phyloP scores from a whole-genome alignment of 1,139 yeast genomes.

The Kluyveromyces marxianus region DNA sequence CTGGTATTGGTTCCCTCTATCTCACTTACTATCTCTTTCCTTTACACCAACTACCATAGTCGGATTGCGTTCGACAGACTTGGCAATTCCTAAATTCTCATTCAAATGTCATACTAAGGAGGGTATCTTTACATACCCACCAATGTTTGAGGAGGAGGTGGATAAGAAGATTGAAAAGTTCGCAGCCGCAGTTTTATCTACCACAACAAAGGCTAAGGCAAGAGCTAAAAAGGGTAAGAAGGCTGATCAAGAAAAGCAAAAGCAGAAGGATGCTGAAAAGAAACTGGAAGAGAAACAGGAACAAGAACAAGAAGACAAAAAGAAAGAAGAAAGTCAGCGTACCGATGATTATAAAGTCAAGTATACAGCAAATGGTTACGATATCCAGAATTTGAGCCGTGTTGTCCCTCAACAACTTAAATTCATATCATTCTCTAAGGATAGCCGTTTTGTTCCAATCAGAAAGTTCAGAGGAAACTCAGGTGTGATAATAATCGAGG shows the following conservation, averaged over 20 bases:
- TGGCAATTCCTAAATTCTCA: conserved; percentile 79
- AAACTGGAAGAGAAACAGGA: conserved; percentile 32
- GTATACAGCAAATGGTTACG: conserved; percentile 54
- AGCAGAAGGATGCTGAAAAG: conserved; percentile 32
- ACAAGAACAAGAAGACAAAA: conserved; percentile 20
- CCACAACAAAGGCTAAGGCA: conserved; percentile 87
- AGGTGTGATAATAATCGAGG: conserved; percentile 77
- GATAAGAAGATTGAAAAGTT: conserved; percentile 84
- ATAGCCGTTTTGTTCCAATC: conserved; percentile 75
- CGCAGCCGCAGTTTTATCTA: conserved; percentile 88
- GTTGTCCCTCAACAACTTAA: conserved; percentile 88
- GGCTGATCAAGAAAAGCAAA: conserved; percentile 35
- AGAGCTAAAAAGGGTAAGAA: conserved; percentile 73
- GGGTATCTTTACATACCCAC: conserved; percentile 82
- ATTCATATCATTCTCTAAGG: conserved; percentile 69
- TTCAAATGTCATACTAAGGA: conserved; percentile 76
- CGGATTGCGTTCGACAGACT: conserved; percentile 71
- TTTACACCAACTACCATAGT: conserved; percentile 88
- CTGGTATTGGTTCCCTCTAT: conserved; percentile 98
- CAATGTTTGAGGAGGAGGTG: conserved; percentile 71
- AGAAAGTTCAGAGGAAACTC: conserved; percentile 71
- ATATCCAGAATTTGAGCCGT: conserved; percentile 72
- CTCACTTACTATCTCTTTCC: conserved; percentile 87
- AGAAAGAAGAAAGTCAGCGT: conserved; percentile 27
- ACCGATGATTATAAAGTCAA: conserved; percentile 31